A percentile compares a stretch with the other conserved stretches of the same genome.
Evolutionary conservation across 768 basidiomycete species (phyloP).

Genomic region (Coprinopsis marcescibilis): DNA sequence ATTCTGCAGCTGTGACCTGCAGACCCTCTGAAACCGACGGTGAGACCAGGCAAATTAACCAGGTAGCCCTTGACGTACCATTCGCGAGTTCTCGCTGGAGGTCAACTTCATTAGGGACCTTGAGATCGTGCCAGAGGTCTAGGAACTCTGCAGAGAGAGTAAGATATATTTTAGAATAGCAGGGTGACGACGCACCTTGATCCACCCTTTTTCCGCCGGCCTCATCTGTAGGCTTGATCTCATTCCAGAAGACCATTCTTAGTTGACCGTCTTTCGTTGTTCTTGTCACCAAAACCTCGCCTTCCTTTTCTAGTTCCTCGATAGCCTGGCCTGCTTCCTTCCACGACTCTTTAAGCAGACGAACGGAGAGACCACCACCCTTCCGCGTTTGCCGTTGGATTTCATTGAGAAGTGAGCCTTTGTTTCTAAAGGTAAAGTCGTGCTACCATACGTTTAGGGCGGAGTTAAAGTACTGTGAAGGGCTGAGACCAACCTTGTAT

Average conservation of each 20-base stretch:
- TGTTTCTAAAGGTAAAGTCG: constrained; percentile 81
- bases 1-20: constrained; percentile 69
- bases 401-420: constrained; percentile 76
- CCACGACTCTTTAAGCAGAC: constrained; percentile 86
- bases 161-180: constrained; percentile 3
- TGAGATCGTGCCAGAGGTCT: constrained; percentile 81
- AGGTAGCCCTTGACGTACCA: constrained; percentile 34
- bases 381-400: constrained; percentile 81
- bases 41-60: constrained; percentile 10
- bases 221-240: constrained; percentile 73
- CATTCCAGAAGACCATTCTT: constrained; percentile 53
- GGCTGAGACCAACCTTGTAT: constrained; percentile 61
- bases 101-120: constrained; percentile 83
- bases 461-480: background rate
- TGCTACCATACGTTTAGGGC: constrained; percentile 40
- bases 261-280: constrained; percentile 73
- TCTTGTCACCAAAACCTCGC: constrained; percentile 60
- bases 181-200: constrained; percentile 49
- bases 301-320: constrained; percentile 19
- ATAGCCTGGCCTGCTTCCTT: constrained; percentile 62
- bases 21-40: constrained; percentile 55
- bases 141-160: constrained; percentile 58
- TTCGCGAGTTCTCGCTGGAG: constrained; percentile 70
- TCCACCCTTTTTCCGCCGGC: constrained; percentile 68
- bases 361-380: constrained; percentile 81